Evolutionary conservation across 1,139 yeast genomes (phyloP), one percentile per base, ranked within the genome.

Genomic region (Sugiyamaella castrensis): DNA sequence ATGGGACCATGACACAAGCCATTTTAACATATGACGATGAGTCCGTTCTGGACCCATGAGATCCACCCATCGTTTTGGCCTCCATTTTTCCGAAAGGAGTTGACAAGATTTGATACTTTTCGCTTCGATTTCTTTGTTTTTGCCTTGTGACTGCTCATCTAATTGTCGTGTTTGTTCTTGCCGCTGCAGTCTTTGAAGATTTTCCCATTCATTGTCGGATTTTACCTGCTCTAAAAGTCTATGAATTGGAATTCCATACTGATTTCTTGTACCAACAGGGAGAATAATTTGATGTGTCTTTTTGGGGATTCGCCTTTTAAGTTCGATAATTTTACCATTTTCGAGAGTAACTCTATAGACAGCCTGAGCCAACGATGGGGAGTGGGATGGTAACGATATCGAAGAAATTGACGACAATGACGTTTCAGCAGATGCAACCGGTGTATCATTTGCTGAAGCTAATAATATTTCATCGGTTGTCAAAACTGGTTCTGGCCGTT

Each of bases 1-100:
- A 4, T 77, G 67, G 2, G 86, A 79, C 98, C 98, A 92, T 52
- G 81, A 82, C 54, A 80, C 77, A 33, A 92, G 65, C 98, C 98
- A 92, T 48, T 78, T 78, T 48, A 91, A 70, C 19, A 91, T 75
- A 33, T 70, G 67, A 46, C 97, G 72, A 62, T 88, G 91, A 12
- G 82, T 82, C 52, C 76, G 75, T 61, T 92, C 98, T 58, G 91
- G 88, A 0, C 98, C 98, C 1, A 71, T 81, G 68, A 71, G 79
- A 66, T 80, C 97, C 61, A 88, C 61, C 69, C 87, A 91, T 39
- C 70, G 71, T 26, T 67, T 69, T 0, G 98, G 97, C 43, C 92
- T 73, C 74, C 91, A 91, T 66, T 87, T 88, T 60, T 92, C 98
- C 0, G 88, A 79, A 87, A 66, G 51, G 27, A 65, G 50, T 3